These are phyloP conservation scores for Lanmaoa pseudosensibilis DNA, from an alignment of 768 basidiomycete species.

Conservation along the genomic window DNA sequence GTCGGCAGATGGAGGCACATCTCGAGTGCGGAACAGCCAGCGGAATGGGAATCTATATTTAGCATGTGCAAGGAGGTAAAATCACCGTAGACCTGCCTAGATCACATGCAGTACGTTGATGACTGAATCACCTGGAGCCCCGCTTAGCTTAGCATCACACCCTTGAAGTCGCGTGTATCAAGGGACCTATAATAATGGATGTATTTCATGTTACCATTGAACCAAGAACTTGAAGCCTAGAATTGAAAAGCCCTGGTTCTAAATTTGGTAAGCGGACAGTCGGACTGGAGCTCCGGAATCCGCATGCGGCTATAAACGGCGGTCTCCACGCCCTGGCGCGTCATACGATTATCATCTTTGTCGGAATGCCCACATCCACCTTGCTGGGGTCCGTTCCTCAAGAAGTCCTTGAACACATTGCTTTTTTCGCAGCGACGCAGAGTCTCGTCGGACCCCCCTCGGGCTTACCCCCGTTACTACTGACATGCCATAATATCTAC, in stretches of 20 bases:
- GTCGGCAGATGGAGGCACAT: constrained; percentile 47
- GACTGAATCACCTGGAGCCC: neutral
- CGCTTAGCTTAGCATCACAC: neutral
- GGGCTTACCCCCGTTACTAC: constrained; percentile 54
- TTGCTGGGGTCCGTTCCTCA: constrained; percentile 58
- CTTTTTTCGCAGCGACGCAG: constrained; percentile 58
- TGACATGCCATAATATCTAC: constrained; percentile 49
- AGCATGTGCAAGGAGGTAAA: constrained; percentile 45
- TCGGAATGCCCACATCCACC: constrained; percentile 12
- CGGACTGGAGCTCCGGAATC: neutral
- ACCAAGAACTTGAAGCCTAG: too few relatives aligned
- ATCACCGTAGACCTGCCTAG: constrained; percentile 5
- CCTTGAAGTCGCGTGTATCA: constrained; percentile 3
- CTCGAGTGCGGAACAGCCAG: constrained; percentile 33
- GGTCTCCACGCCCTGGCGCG: neutral
- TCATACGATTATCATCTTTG: neutral
- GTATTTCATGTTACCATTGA: neutral
- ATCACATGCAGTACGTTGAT: neutral
- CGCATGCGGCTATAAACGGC: too few relatives aligned
- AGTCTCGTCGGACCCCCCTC: constrained; percentile 60
- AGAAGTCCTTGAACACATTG: constrained; percentile 80
- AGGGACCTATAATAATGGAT: neutral
- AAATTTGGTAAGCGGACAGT: constrained; percentile 13
- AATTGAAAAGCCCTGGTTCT: neutral
- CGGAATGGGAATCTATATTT: constrained; percentile 54